Percentiles rank a stretch among this genome's conserved stretches.
Evolutionary conservation across 179 eudicot species (phyloP).

Genomic region (Patellifolia procumbens): DNA sequence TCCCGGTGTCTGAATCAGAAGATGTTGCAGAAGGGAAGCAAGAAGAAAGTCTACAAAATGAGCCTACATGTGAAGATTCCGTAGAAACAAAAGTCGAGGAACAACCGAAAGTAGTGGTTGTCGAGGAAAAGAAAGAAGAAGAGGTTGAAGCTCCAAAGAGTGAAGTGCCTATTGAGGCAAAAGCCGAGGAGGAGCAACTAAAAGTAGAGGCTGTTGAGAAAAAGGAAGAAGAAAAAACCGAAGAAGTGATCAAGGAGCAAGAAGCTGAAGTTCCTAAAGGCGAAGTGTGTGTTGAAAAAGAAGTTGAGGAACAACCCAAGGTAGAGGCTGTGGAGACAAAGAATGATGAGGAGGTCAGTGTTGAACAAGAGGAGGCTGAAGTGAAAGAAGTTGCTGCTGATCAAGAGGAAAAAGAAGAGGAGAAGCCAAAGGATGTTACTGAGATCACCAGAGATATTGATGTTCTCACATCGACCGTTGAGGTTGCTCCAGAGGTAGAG

Average conservation of each 20-base stretch:
- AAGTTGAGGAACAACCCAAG: slow-evolving; percentile 1
- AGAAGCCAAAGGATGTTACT: slow-evolving; percentile 20
- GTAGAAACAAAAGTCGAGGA: slow-evolving; percentile 14
- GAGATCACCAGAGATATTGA: slow-evolving; percentile 12
- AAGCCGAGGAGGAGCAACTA: slow-evolving; percentile 18
- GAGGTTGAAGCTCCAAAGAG: slow-evolving; percentile 7
- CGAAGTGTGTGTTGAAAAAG: slow-evolving; percentile 25
- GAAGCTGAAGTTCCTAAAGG: background rate
- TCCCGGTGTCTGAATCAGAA: slow-evolving; percentile 13
- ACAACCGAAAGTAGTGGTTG: slow-evolving; percentile 2
- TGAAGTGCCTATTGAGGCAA: slow-evolving; percentile 15
- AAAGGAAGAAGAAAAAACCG: background rate
- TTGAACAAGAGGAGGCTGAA: slow-evolving; percentile 16
- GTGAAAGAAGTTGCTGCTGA: slow-evolving; percentile 18
- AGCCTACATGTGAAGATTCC: slow-evolving; percentile 1
- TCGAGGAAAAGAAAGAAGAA: slow-evolving; percentile 4
- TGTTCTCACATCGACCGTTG: slow-evolving; percentile 15
- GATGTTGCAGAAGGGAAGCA: slow-evolving; percentile 18
- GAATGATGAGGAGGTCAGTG: background rate
- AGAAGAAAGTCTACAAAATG: background rate
- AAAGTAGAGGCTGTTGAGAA: slow-evolving; percentile 24
- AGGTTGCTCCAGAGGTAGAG: slow-evolving; percentile 20
- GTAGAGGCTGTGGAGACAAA: background rate
- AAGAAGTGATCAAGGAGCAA: slow-evolving; percentile 4
- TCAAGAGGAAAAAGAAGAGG: slow-evolving; percentile 11